phyloP scores from a whole-genome alignment of 2,329 filamentous ascomycete species.

The Clonostachys rosea region DNA sequence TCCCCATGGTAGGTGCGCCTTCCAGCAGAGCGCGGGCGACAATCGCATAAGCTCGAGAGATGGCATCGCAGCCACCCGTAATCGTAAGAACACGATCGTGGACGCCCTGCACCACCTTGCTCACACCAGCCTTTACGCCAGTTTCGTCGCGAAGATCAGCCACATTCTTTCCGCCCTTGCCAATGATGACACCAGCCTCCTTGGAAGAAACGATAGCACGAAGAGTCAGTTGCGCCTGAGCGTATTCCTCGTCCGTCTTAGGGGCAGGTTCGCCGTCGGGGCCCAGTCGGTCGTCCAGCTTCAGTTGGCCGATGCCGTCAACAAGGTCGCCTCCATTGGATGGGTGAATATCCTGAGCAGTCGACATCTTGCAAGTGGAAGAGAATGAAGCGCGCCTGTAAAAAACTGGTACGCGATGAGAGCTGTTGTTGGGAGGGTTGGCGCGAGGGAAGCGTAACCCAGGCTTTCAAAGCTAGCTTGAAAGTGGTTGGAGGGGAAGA shows the following conservation, averaged over 20 bases:
- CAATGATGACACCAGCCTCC: constrained; percentile 98
- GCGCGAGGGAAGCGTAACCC: background rate
- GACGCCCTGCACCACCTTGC: constrained; percentile 96
- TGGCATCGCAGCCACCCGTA: constrained; percentile 81
- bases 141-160: constrained; percentile 96
- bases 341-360: constrained; percentile 51
- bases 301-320: constrained; percentile 61
- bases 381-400: background rate
- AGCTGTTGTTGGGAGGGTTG: constrained; percentile 7
- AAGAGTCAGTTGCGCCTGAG: constrained; percentile 84
- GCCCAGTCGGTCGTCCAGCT: constrained; percentile 61
- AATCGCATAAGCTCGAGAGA: constrained; percentile 88
- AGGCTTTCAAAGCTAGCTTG: too few relatives aligned
- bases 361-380: constrained; percentile 47
- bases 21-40: constrained; percentile 90
- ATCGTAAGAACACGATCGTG: constrained; percentile 97
- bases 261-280: constrained; percentile 75
- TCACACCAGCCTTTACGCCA: constrained; percentile 95
- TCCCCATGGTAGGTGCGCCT: constrained; percentile 90
- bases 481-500: too few relatives aligned
- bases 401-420: constrained; percentile 4
- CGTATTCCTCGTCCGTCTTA: constrained; percentile 96
- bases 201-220: constrained; percentile 98
- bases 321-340: constrained; percentile 56
- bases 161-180: constrained; percentile 97